A percentile compares a stretch with the other conserved stretches of the same genome.
phyloP scores from a whole-genome alignment of 106 monocot species.

The Dioscorea alata region DNA sequence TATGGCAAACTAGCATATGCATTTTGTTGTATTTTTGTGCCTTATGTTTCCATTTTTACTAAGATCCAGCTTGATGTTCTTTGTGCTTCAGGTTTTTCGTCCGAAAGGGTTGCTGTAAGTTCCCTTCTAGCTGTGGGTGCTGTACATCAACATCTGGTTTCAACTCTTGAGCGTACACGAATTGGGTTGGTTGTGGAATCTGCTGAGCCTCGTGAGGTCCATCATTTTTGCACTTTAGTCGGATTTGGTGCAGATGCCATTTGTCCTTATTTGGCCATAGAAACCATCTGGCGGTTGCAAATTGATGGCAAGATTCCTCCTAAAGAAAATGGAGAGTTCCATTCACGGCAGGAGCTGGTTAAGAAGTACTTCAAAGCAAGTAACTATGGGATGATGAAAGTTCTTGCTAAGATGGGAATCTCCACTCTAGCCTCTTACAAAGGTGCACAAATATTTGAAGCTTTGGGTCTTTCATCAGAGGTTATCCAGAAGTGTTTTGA shows the following conservation, averaged over 20 bases:
- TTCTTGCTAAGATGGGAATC: slow-evolving; percentile 99
- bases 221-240: slow-evolving; percentile 97
- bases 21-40: background rate
- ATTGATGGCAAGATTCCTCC: slow-evolving; percentile 92
- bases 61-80: background rate
- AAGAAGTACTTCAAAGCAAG: slow-evolving; percentile 90
- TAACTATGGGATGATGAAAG: slow-evolving; percentile 98
- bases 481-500: slow-evolving; percentile 88
- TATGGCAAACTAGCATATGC: no score
- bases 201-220: slow-evolving; percentile 98
- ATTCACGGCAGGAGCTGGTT: slow-evolving; percentile 66
- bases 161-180: slow-evolving; percentile 84
- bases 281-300: slow-evolving; percentile 86
- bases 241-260: slow-evolving; percentile 98
- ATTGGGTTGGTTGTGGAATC: slow-evolving; percentile 88
- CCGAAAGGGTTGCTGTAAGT: slow-evolving; percentile 83
- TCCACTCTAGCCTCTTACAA: slow-evolving; percentile 98
- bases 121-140: slow-evolving; percentile 97
- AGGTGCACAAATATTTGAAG: slow-evolving; percentile 99
- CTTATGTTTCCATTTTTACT: background rate
- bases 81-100: slow-evolving; percentile 55
- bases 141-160: slow-evolving; percentile 96
- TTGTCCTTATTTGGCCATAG: slow-evolving; percentile 93
- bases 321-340: slow-evolving; percentile 50
- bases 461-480: slow-evolving; percentile 88